Evolutionary conservation across 129 eudicot genomes (phyloP).

Genomic region (Daucus carota): DNA sequence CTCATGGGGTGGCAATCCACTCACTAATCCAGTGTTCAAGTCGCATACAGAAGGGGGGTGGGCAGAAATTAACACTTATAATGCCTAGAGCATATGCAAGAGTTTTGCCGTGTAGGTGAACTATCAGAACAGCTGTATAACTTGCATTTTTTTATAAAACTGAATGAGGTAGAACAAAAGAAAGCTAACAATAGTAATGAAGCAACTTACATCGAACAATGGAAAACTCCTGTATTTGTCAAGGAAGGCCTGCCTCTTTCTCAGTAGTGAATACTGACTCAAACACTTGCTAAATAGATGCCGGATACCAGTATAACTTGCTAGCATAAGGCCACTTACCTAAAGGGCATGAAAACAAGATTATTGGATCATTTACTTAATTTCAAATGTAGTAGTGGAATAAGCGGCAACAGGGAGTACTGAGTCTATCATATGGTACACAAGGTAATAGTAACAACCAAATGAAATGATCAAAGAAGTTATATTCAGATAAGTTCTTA

Average conservation of each 20-base stretch:
- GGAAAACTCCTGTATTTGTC: slow-evolving; percentile 91
- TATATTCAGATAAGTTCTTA: slow-evolving; percentile 20
- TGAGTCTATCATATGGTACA: neutral
- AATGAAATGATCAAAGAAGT: neutral
- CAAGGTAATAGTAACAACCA: neutral
- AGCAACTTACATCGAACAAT: slow-evolving; percentile 79
- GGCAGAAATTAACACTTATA: neutral
- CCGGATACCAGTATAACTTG: slow-evolving; percentile 94
- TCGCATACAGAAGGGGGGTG: neutral
- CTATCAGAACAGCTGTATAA: neutral
- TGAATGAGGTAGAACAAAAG: neutral
- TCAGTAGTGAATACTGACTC: slow-evolving; percentile 76
- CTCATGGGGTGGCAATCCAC: neutral
- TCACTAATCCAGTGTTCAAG: neutral
- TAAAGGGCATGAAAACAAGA: slow-evolving; percentile 13
- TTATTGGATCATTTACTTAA: neutral
- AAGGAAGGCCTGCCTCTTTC: slow-evolving; percentile 93
- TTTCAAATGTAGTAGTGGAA: neutral
- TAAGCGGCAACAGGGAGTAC: neutral
- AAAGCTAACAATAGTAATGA: neutral
- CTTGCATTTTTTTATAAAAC: neutral
- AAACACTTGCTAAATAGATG: slow-evolving; percentile 85
- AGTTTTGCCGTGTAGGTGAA: neutral
- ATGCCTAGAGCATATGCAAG: neutral
- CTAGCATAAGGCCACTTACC: slow-evolving; percentile 96